Evolutionary conservation across 2,329 filamentous ascomycete genomes (phyloP), one percentile per base, ranked within the genome.

Genomic region (Trichoderma koningiopsis): DNA sequence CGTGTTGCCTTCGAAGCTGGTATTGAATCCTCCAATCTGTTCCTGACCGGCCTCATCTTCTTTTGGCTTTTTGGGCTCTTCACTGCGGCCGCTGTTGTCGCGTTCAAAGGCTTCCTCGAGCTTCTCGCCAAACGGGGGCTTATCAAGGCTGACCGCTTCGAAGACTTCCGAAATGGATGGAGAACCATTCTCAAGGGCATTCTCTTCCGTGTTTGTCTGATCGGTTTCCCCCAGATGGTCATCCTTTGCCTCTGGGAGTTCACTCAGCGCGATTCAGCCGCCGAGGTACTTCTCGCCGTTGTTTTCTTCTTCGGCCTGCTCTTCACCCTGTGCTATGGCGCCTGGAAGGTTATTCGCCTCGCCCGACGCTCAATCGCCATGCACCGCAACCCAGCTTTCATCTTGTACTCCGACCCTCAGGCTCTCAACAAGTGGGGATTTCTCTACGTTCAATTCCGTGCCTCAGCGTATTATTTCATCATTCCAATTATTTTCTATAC

Each of bases 391-490:
- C 94, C 95, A 31, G 95, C 94, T 33, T 97, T 97, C 81, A 97
- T 97, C 74, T 89, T 98, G 71, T 98, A 96, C 83, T 97, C 95
- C 2, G 94, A 98, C 76, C 94, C 94, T n/a, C 88, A 93, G 72
- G 91, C 92, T 65, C 87, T 98, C 72, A 97, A 97, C 87, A 97
- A 97, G 82, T 97, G 94, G 95, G 95, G 95, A 27, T 97, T 97
- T 84, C 88, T 98, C 73, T 98, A 98, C 78, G 93, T 98, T 52
- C 94, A 97, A 80, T 97, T 97, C 86, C 92, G 95, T 76, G 95
- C 95, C 49, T 95, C 94, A 2, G 93, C 94, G 49, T 97, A 97
- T 86, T 97, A 96, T 84, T 97, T 95, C 80, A 93, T 97, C 75
- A 87, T 96, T 43, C 93, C 93, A 0, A 82, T 91, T 65, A 84